phyloP scores from a whole-genome alignment of 1,284 basidiomycete genomes.

The Ustilago crameri region DNA sequence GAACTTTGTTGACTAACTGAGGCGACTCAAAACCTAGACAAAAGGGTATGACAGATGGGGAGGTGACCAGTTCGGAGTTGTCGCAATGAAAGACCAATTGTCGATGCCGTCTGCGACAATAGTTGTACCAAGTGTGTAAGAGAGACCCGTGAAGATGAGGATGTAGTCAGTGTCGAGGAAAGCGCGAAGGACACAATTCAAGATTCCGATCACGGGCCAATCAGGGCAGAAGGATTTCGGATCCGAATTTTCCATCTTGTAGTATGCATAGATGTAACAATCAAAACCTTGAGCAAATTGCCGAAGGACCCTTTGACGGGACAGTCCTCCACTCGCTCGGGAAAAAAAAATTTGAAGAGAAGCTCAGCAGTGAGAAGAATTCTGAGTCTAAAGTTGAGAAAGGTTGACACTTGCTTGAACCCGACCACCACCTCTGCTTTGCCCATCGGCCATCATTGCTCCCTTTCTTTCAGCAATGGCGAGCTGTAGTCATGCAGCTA shows the following conservation, averaged over 20 bases:
- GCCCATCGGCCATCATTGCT: too few relatives aligned
- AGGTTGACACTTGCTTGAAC: too few relatives aligned
- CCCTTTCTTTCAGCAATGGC: conserved; percentile 7
- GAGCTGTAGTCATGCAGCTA: conserved; percentile 13
- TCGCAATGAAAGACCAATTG: too few relatives aligned
- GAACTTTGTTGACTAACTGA: conserved; percentile 10
- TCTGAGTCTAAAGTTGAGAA: too few relatives aligned
- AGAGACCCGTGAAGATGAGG: not conserved
- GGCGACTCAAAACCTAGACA: conserved; percentile 1
- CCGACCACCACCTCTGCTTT: too few relatives aligned
- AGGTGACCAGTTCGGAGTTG: not conserved
- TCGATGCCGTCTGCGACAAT: not conserved
- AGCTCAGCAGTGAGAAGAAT: too few relatives aligned
- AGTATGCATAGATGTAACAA: conserved; percentile 5
- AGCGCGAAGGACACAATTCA: conserved; percentile 21
- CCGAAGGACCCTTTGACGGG: not conserved
- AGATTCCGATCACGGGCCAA: conserved; percentile 49
- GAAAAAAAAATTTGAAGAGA: too few relatives aligned
- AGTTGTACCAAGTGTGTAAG: not conserved
- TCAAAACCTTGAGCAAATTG: too few relatives aligned
- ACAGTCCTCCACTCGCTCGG: too few relatives aligned
- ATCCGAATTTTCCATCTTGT: conserved; percentile 11
- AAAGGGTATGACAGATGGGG: too few relatives aligned
- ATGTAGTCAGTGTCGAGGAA: too few relatives aligned
- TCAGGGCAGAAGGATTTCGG: conserved; percentile 35